phyloP scores from a whole-genome alignment of 1,139 yeast species.

The Pichia sp. region DNA sequence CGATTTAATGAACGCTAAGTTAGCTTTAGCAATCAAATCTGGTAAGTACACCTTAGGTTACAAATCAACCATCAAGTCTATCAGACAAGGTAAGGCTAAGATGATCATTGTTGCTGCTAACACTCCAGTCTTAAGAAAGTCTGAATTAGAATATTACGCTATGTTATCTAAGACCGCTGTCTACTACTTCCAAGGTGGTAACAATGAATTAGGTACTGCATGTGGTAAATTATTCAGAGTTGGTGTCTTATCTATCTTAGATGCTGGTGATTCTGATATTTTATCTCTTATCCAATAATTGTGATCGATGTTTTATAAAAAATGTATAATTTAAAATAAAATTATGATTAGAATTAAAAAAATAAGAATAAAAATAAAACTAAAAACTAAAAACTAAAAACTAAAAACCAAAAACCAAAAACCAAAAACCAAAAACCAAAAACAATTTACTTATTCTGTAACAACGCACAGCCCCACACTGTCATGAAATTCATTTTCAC shows the following conservation, averaged over 20 bases:
- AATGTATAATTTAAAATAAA: background rate
- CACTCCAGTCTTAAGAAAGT: conserved; percentile 99
- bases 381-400: background rate
- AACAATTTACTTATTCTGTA: background rate
- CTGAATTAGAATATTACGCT: conserved; percentile 99
- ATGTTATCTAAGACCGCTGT: conserved; percentile 98
- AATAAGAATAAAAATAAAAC: background rate
- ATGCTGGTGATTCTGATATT: conserved; percentile 99
- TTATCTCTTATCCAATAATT: conserved; percentile 45
- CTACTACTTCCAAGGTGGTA: conserved; percentile 99
- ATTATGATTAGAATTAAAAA: background rate
- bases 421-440: background rate
- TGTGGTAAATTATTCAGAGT: conserved; percentile 99
- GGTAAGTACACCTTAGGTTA: conserved; percentile 99
- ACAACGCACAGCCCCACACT: too few relatives aligned
- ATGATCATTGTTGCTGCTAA: conserved; percentile 96
- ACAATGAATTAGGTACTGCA: conserved; percentile 99
- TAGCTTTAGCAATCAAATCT: conserved; percentile 96
- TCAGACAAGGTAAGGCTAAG: conserved; percentile 99
- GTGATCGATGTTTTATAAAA: background rate
- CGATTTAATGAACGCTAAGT: conserved; percentile 97
- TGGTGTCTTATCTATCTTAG: conserved; percentile 92
- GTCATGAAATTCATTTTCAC: too few relatives aligned
- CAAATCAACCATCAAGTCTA: conserved; percentile 97
- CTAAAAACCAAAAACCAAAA: background rate